Base-by-base conservation (phyloP, 495 filamentous ascomycete genomes). In the Parachaetomium inaequale region DNA sequence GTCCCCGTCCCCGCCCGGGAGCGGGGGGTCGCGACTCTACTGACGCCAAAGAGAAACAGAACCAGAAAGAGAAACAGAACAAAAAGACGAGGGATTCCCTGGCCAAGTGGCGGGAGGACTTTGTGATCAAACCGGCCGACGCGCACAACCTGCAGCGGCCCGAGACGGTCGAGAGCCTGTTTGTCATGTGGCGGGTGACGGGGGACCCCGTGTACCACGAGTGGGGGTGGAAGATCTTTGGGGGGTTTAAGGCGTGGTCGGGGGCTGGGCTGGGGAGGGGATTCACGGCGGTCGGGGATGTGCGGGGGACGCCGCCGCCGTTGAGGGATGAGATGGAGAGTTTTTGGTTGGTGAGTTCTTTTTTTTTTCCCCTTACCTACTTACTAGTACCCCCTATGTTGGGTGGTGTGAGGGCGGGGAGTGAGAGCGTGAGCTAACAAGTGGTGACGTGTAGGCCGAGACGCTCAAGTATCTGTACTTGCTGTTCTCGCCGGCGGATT, bases 201-300 rank as follows among this genome's bases (percentile, higher is more conserved):
- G 93, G 89, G 26, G 92, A 98, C 62, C 80, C 83, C 25, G 89
- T 85, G 64, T 98, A 98, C 72, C 84, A 94, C 10, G 83, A 96
- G 65, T 97, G 93, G 94, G 94, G 94, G 12, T 98, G 94, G 94
- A 86, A 95, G 66, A 97, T 98, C 84, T 98, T 98, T 78, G 85
- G 92, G 76, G 83, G 86, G 0, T 97, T 98, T 72, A 76, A 92
- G 70, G 85, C 88, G 32, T 23, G 32, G 32, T 40, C 52, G 19
- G 23, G 12, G 1, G 52, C 32, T 2, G 32, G 52, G 52, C 5
- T 25, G 52, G 52, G 11, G 14, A 40, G 21, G 52, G 52, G 52
- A 61, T 85, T 95, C 71, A 94, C 88, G 0, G 81, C 85, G 2
- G 85, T 94, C 2, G 75, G 82, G 25, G 88, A 90, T 28, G 92